phyloP scores from a whole-genome alignment of 2,329 filamentous ascomycete genomes.

The Penicillium griseofulvum region DNA sequence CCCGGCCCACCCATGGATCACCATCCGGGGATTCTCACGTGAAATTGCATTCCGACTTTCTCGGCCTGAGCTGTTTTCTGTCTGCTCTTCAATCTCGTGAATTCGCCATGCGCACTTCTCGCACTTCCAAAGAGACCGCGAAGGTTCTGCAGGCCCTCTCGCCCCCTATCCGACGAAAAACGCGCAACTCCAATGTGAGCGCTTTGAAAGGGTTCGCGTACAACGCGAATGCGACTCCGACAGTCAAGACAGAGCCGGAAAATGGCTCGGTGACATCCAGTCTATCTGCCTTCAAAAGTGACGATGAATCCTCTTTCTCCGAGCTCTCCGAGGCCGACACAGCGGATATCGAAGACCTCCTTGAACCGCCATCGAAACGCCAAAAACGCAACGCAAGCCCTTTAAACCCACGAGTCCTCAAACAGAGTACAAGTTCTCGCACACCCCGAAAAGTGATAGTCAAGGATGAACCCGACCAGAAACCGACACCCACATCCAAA shows the following conservation, averaged over 20 bases:
- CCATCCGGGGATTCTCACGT: slow-evolving; percentile 15
- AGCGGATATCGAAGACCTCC: slow-evolving; percentile 59
- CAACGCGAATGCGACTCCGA: slow-evolving; percentile 8
- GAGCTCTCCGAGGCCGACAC: slow-evolving; percentile 33
- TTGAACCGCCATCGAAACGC: slow-evolving; percentile 45
- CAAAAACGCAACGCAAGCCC: slow-evolving; percentile 46
- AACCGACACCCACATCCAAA: slow-evolving; percentile 28
- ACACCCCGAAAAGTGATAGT: slow-evolving; percentile 23
- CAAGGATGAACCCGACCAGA: slow-evolving; percentile 27
- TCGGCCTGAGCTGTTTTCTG: neutral
- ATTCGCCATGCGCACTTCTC: slow-evolving; percentile 55
- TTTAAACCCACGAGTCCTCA: slow-evolving; percentile 23
- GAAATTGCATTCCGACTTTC: slow-evolving; percentile 11
- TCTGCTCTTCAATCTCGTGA: neutral
- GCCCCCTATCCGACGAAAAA: slow-evolving; percentile 43
- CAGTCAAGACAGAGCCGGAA: slow-evolving; percentile 11
- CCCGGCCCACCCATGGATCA: slow-evolving; percentile 9
- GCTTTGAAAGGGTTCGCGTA: slow-evolving; percentile 30
- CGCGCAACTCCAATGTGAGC: slow-evolving; percentile 40
- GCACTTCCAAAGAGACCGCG: slow-evolving; percentile 58
- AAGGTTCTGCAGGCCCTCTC: slow-evolving; percentile 54
- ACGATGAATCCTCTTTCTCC: slow-evolving; percentile 34
- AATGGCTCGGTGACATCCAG: slow-evolving; percentile 30
- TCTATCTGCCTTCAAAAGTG: slow-evolving; percentile 21
- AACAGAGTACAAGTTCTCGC: slow-evolving; percentile 6